Base-by-base conservation (phyloP, 2,329 filamentous ascomycete species). In the Sporothrix curviconia region DNA sequence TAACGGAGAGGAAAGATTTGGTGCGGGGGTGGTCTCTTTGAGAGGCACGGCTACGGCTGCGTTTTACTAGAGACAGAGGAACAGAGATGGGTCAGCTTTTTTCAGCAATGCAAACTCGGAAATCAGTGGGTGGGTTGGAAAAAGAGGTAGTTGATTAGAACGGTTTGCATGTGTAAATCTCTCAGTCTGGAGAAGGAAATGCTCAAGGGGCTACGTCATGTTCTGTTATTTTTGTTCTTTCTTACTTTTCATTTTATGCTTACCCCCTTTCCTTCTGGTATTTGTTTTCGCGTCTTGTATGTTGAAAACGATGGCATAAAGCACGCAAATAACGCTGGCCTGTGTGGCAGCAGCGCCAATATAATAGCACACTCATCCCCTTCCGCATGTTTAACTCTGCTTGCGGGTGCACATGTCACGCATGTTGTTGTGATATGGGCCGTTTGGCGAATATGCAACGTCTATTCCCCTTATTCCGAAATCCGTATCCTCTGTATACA, bases 141-240 rank as follows among this genome's bases (percentile, higher is more conserved):
- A 25, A 40, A 25, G 25, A 24, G 30, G 28, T 25, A 14, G 12
- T 37, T 25, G 15, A 19, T 28, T 34, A 15, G 12, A 24, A 14
- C 37, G 42, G 50, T 53, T 53, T 53, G 50, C 50, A 42, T 40
- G 37, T 53, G 50, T 53, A 53, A 42, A 42, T 42, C n/a, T 53
- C 42, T 37, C 7, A 25, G 14, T 17, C 28, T 3, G 50, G 25
- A 30, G 19, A 34, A 8, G 28, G n/a, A n/a, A n/a, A n/a, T 22
- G 43, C 15, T 28, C 15, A 12, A 14, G 50, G 24, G n/a, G 36
- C 24, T n/a, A 22, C 24, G 36, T 24, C 34, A 25, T 30, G 22
- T 39, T 37, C 42, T n/a, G 30, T 42, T 32, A 24, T 32, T 25
- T 53, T 32, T 39, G 12, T n/a, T 14, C n/a, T 51, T 40, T 39